Evolutionary conservation across 768 basidiomycete genomes (phyloP).

Genomic region (Collybia nuda): DNA sequence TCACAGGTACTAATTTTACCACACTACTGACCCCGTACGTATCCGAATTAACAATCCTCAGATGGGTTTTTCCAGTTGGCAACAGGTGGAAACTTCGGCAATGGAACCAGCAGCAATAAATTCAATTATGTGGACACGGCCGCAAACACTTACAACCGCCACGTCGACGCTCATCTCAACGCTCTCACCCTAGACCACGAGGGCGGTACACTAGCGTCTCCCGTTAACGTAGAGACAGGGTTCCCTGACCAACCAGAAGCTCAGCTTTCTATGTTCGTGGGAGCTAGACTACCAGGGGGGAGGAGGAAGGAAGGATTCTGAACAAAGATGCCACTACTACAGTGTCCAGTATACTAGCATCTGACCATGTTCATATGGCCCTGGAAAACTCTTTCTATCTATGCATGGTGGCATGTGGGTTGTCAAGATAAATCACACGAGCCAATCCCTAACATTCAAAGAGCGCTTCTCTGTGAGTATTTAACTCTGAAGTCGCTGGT

Average conservation of each 20-base stretch:
- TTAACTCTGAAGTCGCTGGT: too few relatives aligned
- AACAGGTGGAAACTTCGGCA: constrained; percentile 50
- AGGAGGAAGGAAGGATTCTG: constrained; percentile 1
- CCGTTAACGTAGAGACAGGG: background rate
- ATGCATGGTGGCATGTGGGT: background rate
- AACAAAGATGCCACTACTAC: too few relatives aligned
- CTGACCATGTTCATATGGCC: background rate
- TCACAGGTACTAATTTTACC: constrained; percentile 42
- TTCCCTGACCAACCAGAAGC: constrained; percentile 4
- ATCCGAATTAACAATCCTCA: constrained; percentile 33
- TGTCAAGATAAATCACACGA: too few relatives aligned
- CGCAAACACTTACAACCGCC: constrained; percentile 62
- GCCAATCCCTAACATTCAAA: too few relatives aligned
- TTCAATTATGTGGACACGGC: constrained; percentile 58
- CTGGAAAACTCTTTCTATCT: background rate
- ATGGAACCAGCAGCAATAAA: constrained; percentile 70
- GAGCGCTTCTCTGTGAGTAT: too few relatives aligned
- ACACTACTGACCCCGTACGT: constrained; percentile 38
- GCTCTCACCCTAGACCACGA: constrained; percentile 60
- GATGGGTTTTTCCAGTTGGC: constrained; percentile 25
- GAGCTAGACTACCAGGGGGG: constrained; percentile 13
- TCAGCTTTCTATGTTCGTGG: background rate
- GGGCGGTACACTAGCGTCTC: constrained; percentile 45
- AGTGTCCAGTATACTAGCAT: background rate
- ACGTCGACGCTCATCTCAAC: constrained; percentile 60